Conservation (phyloP, 169 alveolate species). For the Plasmodium fragile region DNA sequence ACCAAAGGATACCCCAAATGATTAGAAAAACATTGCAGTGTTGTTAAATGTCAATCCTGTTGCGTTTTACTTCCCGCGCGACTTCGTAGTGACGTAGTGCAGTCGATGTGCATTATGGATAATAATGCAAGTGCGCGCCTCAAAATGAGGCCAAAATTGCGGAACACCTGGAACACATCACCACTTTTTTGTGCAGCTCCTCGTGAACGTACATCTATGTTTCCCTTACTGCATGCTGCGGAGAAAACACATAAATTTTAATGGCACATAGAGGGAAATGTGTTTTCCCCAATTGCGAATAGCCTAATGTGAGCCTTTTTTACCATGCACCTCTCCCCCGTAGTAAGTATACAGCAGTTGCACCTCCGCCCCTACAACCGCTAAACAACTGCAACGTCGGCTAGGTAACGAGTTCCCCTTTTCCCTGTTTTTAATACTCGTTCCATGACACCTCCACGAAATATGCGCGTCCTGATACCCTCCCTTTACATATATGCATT, state of each 20-base stretch:
- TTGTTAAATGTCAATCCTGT: neutral
- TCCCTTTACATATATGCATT: slow-evolving; percentile 1
- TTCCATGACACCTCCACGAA: neutral
- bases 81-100: neutral
- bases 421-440: neutral
- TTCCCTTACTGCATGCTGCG: neutral
- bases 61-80: neutral
- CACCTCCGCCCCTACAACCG: neutral
- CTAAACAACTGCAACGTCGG: neutral
- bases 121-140: neutral
- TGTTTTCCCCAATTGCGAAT: neutral
- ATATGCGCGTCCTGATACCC: neutral
- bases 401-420: neutral
- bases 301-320: neutral
- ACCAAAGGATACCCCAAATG: neutral
- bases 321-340: neutral
- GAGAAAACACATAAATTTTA: neutral
- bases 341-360: neutral
- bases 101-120: neutral
- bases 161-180: slow-evolving; percentile 47
- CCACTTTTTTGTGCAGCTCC: neutral
- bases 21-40: neutral
- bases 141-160: neutral
- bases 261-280: neutral
- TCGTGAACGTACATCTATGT: neutral